phyloP scores from a whole-genome alignment of 108 stramenopile genomes.

The Fistulifera solaris region DNA sequence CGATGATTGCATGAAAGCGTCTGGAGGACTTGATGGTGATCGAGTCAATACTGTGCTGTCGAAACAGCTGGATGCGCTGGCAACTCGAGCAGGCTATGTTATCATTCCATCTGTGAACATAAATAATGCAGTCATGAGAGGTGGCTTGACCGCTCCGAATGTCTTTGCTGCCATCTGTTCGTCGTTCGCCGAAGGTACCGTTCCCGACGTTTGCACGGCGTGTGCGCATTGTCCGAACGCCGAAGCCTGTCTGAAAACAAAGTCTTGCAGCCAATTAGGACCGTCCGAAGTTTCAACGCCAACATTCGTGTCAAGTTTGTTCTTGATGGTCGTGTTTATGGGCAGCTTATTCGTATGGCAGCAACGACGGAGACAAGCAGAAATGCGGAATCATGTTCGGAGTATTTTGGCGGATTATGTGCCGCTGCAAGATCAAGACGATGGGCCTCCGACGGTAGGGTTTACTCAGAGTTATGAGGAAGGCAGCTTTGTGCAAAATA shows the following conservation, averaged over 20 bases:
- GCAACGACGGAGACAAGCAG: constrained; percentile 33
- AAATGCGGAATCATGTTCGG: constrained; percentile 73
- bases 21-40: constrained; percentile 64
- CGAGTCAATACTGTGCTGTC: constrained; percentile 15
- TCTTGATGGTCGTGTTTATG: constrained; percentile 11
- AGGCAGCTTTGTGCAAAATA: too few relatives aligned
- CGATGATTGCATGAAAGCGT: constrained; percentile 68
- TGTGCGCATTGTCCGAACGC: constrained; percentile 28
- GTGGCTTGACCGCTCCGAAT: constrained; percentile 46
- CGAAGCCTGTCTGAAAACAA: constrained; percentile 14
- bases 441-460: constrained; percentile 4
- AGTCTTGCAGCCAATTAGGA: not conserved
- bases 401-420: constrained; percentile 93
- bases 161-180: constrained; percentile 89
- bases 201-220: constrained; percentile 52
- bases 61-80: constrained; percentile 47
- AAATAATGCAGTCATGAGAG: constrained; percentile 82
- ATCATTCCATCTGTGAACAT: constrained; percentile 79
- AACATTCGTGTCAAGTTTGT: constrained; percentile 16
- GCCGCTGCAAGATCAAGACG: constrained; percentile 73
- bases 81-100: constrained; percentile 52
- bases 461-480: too few relatives aligned
- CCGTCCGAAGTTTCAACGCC: constrained; percentile 14
- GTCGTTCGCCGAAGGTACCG: constrained; percentile 69
- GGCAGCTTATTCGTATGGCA: constrained; percentile 46